Conservation (phyloP, 495 filamentous ascomycete genomes). For the Chaetomium cochliodes region DNA sequence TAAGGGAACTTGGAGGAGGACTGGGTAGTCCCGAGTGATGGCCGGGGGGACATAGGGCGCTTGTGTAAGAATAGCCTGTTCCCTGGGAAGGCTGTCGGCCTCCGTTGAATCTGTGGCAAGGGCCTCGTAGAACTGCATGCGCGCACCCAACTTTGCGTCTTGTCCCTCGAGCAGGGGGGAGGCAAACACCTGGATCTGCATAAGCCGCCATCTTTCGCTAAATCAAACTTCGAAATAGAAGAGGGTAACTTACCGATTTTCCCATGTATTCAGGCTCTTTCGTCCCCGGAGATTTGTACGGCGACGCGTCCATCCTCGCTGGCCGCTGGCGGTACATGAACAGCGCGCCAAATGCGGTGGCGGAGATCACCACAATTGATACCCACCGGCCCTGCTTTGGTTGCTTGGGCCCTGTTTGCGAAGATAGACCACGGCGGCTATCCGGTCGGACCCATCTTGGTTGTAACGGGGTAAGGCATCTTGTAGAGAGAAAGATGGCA, state of each 20-base stretch:
- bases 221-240: not conserved
- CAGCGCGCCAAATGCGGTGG: not conserved
- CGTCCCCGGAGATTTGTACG: not conserved
- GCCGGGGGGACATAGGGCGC: slow-evolving; percentile 12
- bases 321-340: not conserved
- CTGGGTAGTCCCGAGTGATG: slow-evolving; percentile 17
- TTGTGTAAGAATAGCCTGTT: slow-evolving; percentile 12
- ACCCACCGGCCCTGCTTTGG: not conserved
- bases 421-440: not conserved
- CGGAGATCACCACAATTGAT: not conserved
- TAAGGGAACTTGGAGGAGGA: slow-evolving; percentile 3
- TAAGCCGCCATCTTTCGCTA: not conserved
- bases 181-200: not conserved
- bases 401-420: not conserved
- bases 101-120: not conserved
- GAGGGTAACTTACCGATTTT: not conserved
- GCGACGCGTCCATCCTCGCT: slow-evolving; percentile 3
- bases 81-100: slow-evolving; percentile 1
- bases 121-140: slow-evolving; percentile 9
- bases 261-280: not conserved
- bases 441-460: not conserved
- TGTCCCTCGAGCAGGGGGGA: not conserved
- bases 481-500: not conserved
- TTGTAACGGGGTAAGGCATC: not conserved
- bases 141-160: not conserved